Evolutionary conservation across 441 rosid species (phyloP).

Genomic region (Rhodomyrtus psidioides): DNA sequence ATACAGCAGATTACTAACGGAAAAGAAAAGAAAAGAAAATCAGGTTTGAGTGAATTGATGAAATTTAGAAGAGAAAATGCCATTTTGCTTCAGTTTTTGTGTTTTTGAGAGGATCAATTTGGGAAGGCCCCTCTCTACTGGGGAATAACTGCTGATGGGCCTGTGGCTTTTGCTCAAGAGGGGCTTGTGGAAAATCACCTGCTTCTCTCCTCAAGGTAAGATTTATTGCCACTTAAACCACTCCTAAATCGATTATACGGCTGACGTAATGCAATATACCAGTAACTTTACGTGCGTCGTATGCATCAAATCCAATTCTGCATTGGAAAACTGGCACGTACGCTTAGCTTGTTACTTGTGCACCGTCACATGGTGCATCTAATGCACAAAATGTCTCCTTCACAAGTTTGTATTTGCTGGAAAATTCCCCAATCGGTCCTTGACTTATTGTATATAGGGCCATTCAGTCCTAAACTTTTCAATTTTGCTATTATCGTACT

Average conservation of each 20-base stretch:
- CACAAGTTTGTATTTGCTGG: too few relatives aligned
- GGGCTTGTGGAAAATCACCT: conserved; percentile 15
- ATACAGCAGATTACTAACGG: not conserved
- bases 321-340: not conserved
- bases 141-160: conserved; percentile 15
- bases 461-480: too few relatives aligned
- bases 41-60: not conserved
- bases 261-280: not conserved
- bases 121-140: conserved; percentile 14
- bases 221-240: not conserved
- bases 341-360: not conserved
- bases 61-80: not conserved
- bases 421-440: too few relatives aligned
- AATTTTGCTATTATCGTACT: too few relatives aligned
- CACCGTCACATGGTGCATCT: not conserved
- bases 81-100: not conserved
- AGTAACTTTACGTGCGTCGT: not conserved
- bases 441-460: too few relatives aligned
- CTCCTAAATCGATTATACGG: not conserved
- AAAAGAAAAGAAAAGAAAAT: not conserved
- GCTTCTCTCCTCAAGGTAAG: conserved; percentile 11
- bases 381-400: too few relatives aligned
- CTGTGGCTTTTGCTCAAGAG: conserved; percentile 8
- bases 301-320: not conserved
- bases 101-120: not conserved